phyloP scores from a whole-genome alignment of 164 flowering plant genomes.

The Pachysandra terminalis region DNA sequence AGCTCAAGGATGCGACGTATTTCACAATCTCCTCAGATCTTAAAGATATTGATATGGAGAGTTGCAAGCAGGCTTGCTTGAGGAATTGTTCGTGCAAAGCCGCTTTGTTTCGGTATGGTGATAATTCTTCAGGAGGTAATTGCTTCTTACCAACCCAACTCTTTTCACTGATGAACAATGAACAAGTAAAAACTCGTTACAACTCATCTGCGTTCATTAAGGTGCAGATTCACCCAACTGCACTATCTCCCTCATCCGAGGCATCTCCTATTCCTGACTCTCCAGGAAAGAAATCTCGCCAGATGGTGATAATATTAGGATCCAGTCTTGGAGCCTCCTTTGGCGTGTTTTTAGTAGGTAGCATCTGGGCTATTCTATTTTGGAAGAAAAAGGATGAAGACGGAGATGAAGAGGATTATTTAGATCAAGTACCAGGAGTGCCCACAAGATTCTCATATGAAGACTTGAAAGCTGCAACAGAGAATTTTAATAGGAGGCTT shows the following conservation, averaged over 20 bases:
- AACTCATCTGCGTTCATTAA: conserved; percentile 12
- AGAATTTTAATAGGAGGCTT: conserved; percentile 11
- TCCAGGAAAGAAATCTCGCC: background rate
- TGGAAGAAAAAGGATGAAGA: no score
- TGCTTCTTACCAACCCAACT: no score
- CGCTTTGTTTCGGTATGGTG: conserved; percentile 14
- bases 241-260: no score
- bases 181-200: background rate
- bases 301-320: no score
- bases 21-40: conserved; percentile 1
- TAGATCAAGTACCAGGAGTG: no score
- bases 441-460: no score
- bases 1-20: no score
- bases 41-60: no score
- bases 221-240: conserved; percentile 2
- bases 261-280: background rate
- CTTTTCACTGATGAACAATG: conserved; percentile 15
- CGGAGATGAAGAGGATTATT: no score
- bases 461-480: conserved; percentile 15
- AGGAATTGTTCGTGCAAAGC: conserved; percentile 32
- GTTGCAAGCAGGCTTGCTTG: no score
- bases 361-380: background rate
- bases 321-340: no score
- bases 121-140: background rate
- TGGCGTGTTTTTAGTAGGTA: no score